Evolutionary conservation across 2,329 filamentous ascomycete genomes (phyloP), one percentile per base, ranked within the genome.

Genomic region (Beauveria caledonica): DNA sequence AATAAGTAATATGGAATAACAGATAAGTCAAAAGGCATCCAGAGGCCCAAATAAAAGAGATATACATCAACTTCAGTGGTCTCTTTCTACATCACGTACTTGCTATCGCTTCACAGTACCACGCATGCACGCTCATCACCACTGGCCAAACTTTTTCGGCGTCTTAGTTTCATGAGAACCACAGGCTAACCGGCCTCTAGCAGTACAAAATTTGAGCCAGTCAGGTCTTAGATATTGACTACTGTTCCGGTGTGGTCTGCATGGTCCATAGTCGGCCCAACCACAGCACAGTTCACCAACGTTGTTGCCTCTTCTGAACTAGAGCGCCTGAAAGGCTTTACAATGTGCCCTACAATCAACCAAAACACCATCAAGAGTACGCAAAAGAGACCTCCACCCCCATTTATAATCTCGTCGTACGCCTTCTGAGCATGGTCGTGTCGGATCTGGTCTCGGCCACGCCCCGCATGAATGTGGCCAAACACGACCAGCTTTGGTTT

Each of bases 391-490:
- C 62, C 59, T 13, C 33, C 45, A 3, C 52, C 45, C 1, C 58
- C 58, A 0, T 50, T 19, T 9, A 64, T 58, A 7, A 65, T 59
- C 2, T 27, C 45, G 50, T 68, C 68, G 46, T 69, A 71, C 2
- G 65, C 64, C 27, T 52, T 21, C 63, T 68, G 68, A 39, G 72
- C 39, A n/a, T 15, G 50, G 46, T 71, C 67, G n/a, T 68, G 70
- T 2, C 46, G 61, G 4, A 67, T 36, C 40, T 56, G 56, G 44
- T 74, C 72, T 33, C 60, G 60, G 9, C 73, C 73, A 9, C 67
- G 66, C 0, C 67, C 71, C 19, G 62, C 70, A 49, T 77, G 74
- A 5, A 76, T 68, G 50, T 76, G 74, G 1, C 74, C 73, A 54
- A 74, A 76, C 5, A 76, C 69, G 49, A 70, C 68, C 9, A 76